Evolutionary conservation across 2,329 filamentous ascomycete genomes (phyloP), one percentile per base, ranked within the genome.

Genomic region (Ilyonectria robusta): DNA sequence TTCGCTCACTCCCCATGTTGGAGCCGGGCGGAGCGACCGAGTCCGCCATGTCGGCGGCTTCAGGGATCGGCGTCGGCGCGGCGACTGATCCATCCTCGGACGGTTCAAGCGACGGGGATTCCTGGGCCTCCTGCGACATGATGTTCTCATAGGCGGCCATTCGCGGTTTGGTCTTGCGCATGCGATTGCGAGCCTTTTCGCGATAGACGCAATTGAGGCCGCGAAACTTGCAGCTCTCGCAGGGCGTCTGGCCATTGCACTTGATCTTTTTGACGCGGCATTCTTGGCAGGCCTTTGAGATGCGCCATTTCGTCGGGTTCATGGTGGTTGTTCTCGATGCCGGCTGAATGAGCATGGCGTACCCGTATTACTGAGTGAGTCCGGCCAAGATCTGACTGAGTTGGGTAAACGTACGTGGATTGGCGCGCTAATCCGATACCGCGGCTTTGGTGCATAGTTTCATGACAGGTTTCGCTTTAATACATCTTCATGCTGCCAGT

Each of bases 201-300:
- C 77, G 75, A 57, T 79, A 79, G 29, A 77, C 71, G 48, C 78
- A 79, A 8, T 68, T 62, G 57, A 75, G 68, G 44, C 71, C 75
- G 59, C 73, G 72, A 54, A 72, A 62, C 26, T 60, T 62, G 58
- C 78, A 78, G 50, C 76, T 75, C 64, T 76, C 65, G 57, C 78
- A 79, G 33, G 78, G 77, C 31, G 72, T 71, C 37, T 72, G 70
- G 56, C 77, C 77, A 58, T 78, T 75, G 75, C 77, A 79, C 55
- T 77, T 71, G 61, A 77, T 77, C 70, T 79, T 79, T 65, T 77
- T 77, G 57, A 66, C 67, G 47, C 78, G 78, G 59, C 78, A 79
- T 68, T 77, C 77, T 35, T 79, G 72, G 62, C 78, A 79, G 26
- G 78, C 78, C 67, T 79, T 79, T 63, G 77, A 78, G 64, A 79